Evolutionary conservation across 495 filamentous ascomycete species (phyloP).

Genomic region (Penicillium coffeae): DNA sequence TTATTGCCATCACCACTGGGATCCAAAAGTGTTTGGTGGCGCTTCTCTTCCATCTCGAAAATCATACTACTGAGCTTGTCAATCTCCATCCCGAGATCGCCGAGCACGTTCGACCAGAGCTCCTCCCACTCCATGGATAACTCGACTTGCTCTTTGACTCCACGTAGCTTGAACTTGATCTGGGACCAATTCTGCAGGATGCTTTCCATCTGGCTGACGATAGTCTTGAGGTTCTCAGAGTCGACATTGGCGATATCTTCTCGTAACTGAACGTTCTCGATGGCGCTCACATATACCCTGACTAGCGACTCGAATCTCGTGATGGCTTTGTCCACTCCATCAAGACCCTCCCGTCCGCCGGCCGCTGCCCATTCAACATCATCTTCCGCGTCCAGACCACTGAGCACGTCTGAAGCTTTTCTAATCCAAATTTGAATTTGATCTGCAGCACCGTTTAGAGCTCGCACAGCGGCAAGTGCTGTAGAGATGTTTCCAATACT

Average conservation of each 20-base stretch:
- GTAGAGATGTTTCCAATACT: slow-evolving; percentile 80
- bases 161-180: slow-evolving; percentile 68
- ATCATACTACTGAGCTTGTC: slow-evolving; percentile 76
- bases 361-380: slow-evolving; percentile 97
- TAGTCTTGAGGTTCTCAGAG: slow-evolving; percentile 59
- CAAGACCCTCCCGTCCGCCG: slow-evolving; percentile 82
- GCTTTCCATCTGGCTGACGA: slow-evolving; percentile 81
- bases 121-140: slow-evolving; percentile 99
- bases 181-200: slow-evolving; percentile 82
- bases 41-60: slow-evolving; percentile 94
- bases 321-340: slow-evolving; percentile 84
- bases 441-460: slow-evolving; percentile 74
- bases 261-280: slow-evolving; percentile 82
- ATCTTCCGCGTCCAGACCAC: slow-evolving; percentile 84
- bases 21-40: slow-evolving; percentile 67
- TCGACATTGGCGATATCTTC: slow-evolving; percentile 68
- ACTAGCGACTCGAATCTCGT: slow-evolving; percentile 80
- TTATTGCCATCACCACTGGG: slow-evolving; percentile 49
- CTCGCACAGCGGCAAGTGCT: slow-evolving; percentile 70
- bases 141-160: slow-evolving; percentile 85
- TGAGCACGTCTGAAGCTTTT: slow-evolving; percentile 82
- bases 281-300: slow-evolving; percentile 82
- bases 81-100: slow-evolving; percentile 88
- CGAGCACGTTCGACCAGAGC: slow-evolving; percentile 87
- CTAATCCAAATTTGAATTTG: slow-evolving; percentile 90